Base-by-base conservation (phyloP, 371 early-diverging fungal genomes). In the Phascolomyces articulosus region DNA sequence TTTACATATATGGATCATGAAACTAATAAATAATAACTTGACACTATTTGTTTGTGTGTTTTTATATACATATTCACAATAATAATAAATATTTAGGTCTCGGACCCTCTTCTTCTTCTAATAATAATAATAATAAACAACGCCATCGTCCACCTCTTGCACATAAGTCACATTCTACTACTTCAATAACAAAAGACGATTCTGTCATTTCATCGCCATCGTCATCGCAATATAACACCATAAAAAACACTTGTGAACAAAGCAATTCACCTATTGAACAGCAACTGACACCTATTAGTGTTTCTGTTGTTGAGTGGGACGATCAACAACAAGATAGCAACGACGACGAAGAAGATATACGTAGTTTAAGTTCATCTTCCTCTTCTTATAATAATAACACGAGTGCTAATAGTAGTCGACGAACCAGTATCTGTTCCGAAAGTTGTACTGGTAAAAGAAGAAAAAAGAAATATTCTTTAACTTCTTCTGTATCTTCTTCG, bases 141-240 rank as follows among this genome's bases (percentile, higher is more conserved):
- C 53, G 57, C 15, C 55, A 41, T 24, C 62, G 63, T 11, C 65
- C 70, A 28, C 58, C 70, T 18, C 47, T 66, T 18, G 57, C 63
- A 15, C 70, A 70, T 55, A 70, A 70, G 56, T 66, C 70, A 28
- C 60, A 63, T n/a, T 71, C 71, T 4, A 71, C 71, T 2, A 71
- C 71, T 13, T 71, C 71, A 47, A 71, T 71, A 60, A 71, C 71
- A 23, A 66, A 66, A 48, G 59, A 61, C 40, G 26, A 44, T 13
- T 68, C 68, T 34, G 68, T 68, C 49, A 68, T 68, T 54, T 63
- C 68, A 15, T 51, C 63, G 38, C 40, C 68, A 28, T 68, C 68
- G 24, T 51, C 60, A 41, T 40, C 41, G 4, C 44, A 44, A 18
- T 13, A 44, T n/a, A 44, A 15, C 16, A 44, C 4, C 15, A 11